Conservation (phyloP, 106 monocot genomes). For the Dendrobium catenatum region DNA sequence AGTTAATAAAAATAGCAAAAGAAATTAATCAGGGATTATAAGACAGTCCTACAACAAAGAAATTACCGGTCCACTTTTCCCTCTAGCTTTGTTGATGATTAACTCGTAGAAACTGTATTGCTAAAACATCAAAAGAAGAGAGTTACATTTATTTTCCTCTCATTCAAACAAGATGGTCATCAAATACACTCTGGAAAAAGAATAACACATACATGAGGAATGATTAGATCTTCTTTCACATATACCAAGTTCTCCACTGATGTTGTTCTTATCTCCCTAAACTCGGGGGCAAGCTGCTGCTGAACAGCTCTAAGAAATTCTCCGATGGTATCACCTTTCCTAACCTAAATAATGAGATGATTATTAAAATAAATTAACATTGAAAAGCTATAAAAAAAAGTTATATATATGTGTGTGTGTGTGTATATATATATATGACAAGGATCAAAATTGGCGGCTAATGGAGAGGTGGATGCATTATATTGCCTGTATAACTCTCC, state of each 20-base stretch:
- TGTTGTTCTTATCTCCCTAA: constrained; percentile 87
- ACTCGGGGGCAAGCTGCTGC: constrained; percentile 95
- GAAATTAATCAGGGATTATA: background rate
- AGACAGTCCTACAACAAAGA: constrained; percentile 2
- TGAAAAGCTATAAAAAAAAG: background rate
- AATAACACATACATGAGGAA: constrained; percentile 65
- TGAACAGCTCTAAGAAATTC: constrained; percentile 96
- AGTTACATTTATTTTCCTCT: background rate
- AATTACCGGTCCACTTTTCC: constrained; percentile 99
- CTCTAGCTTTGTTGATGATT: constrained; percentile 97
- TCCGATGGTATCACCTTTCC: constrained; percentile 92
- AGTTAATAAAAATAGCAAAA: constrained; percentile 3
- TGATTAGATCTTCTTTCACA: constrained; percentile 98
- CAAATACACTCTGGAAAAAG: constrained; percentile 4
- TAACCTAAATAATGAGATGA: constrained; percentile 34
- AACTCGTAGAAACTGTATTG: constrained; percentile 99
- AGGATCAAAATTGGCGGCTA: background rate
- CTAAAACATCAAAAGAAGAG: constrained; percentile 30
- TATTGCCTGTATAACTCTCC: constrained; percentile 75
- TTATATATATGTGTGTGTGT: background rate
- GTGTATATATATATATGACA: background rate
- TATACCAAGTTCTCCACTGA: constrained; percentile 94
- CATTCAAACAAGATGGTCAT: background rate
- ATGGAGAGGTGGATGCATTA: background rate
- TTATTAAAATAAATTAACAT: background rate